Base-by-base conservation (phyloP, 345 rosid species). In the Eucalyptus coolabah region DNA sequence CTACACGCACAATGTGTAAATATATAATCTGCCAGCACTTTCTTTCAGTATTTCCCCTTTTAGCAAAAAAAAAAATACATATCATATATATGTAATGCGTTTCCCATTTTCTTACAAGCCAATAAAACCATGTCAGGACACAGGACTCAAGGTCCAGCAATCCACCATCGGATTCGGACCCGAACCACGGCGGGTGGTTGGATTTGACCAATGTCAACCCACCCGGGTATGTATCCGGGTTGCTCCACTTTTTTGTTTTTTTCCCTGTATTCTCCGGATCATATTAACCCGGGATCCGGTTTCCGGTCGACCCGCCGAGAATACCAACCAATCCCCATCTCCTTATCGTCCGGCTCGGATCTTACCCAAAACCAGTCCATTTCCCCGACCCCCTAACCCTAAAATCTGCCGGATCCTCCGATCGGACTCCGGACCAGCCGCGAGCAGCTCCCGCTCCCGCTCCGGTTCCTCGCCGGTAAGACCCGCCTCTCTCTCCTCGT, bases 401-500 rank as follows among this genome's bases (percentile, higher is more conserved):
- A 77, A 77, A 5, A 2, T 23, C 50, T 90, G 32, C 18, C 97
- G 97, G 97, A 94, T 94, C 97, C 94, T 93, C 95, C 91, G 92
- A 91, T 95, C 93, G 93, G 91, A 91, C 88, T 92, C 93, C 90
- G 88, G 82, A 90, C 91, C 83, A 10, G 83, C 83, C 83, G 47
- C 83, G 83, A 77, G 28, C 47, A 37, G 24, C 83, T 21, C 12
- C 85, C 45, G 50, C 34, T 19, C 34, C 86, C 45, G 50, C 34
- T 21, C 34, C 63, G 14, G 23, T 65, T 81, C 28, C 28, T 87
- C 89, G 89, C 86, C 54, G 69, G 81, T 60, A 28, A 54, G 89
- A 88, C 77, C 88, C 89, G 42, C 81, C 34, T 60, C 81, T 28
- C 26, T 53, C 59, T 53, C 26, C 26, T 40, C 47, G 24, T 40